Evolutionary conservation across 2,329 filamentous ascomycete genomes (phyloP).

Genomic region (Aspergillus arachidicola): DNA sequence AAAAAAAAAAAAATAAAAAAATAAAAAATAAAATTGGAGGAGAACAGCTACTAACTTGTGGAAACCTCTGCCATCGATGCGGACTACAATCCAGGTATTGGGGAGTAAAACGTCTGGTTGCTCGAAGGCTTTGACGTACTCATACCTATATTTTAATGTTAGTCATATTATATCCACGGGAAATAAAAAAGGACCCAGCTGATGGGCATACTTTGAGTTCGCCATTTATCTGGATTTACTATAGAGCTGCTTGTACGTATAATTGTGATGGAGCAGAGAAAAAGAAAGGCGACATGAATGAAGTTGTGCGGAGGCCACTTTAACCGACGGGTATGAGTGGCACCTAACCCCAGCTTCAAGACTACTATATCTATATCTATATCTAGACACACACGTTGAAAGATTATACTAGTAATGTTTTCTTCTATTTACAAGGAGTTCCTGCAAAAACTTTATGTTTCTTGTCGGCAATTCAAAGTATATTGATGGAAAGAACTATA

Average conservation of each 20-base stretch:
- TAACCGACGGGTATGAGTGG: conserved; percentile 8
- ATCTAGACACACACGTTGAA: too few relatives aligned
- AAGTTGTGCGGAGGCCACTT: conserved; percentile 9
- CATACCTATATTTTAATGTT: conserved; percentile 64
- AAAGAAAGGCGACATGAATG: not conserved
- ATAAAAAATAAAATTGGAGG: too few relatives aligned
- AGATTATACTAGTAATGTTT: not conserved
- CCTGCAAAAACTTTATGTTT: not conserved
- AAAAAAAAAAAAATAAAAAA: too few relatives aligned
- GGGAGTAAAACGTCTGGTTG: conserved; percentile 76
- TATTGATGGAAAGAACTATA: not conserved
- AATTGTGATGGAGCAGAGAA: not conserved
- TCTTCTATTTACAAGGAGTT: not conserved
- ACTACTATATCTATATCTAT: too few relatives aligned
- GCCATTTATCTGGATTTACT: conserved; percentile 11
- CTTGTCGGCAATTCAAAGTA: not conserved
- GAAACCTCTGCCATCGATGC: conserved; percentile 92
- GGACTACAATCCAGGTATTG: conserved; percentile 94
- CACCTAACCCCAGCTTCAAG: not conserved
- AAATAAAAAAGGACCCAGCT: not conserved
- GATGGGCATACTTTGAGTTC: conserved; percentile 16
- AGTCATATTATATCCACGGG: conserved; percentile 47
- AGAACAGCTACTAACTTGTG: conserved; percentile 68
- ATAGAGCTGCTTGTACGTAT: not conserved
- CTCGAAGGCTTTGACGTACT: conserved; percentile 92